These are phyloP conservation scores for Amphirosellinia nigrospora DNA, from an alignment of 495 filamentous ascomycete species.

Conservation along the genomic window DNA sequence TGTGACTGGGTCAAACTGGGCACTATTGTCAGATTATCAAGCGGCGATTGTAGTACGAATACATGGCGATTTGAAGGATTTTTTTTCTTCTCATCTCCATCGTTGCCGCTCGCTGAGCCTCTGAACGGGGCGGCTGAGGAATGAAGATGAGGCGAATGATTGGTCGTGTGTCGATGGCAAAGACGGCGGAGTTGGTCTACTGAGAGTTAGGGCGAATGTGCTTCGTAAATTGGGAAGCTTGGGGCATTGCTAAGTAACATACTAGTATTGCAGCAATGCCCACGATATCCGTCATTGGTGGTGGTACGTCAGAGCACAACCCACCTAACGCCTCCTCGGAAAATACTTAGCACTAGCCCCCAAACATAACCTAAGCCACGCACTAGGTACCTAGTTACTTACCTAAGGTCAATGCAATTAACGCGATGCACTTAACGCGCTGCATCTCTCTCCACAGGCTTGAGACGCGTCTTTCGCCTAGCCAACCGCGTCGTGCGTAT, in stretches of 20 bases:
- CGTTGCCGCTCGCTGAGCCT: slow-evolving; percentile 16
- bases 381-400: not conserved
- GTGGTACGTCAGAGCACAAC: not conserved
- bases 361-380: not conserved
- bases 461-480: slow-evolving; percentile 18
- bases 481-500: slow-evolving; percentile 5
- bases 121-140: not conserved
- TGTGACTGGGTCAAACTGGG: not conserved
- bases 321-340: not conserved
- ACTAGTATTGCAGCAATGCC: no score
- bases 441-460: not conserved
- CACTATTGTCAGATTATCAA: not conserved
- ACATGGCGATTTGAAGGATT: slow-evolving; percentile 1
- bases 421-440: slow-evolving; percentile 12
- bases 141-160: slow-evolving; percentile 6
- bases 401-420: not conserved
- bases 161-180: slow-evolving; percentile 10
- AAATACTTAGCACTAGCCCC: not conserved
- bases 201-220: not conserved
- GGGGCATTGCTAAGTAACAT: not conserved
- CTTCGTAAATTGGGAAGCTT: not conserved
- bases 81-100: not conserved
- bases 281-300: slow-evolving; percentile 3
- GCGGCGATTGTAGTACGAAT: slow-evolving; percentile 6
- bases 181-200: slow-evolving; percentile 6